Base-by-base conservation (phyloP, 192 early-diverging fungal species). In the Oehlia diaphana region DNA sequence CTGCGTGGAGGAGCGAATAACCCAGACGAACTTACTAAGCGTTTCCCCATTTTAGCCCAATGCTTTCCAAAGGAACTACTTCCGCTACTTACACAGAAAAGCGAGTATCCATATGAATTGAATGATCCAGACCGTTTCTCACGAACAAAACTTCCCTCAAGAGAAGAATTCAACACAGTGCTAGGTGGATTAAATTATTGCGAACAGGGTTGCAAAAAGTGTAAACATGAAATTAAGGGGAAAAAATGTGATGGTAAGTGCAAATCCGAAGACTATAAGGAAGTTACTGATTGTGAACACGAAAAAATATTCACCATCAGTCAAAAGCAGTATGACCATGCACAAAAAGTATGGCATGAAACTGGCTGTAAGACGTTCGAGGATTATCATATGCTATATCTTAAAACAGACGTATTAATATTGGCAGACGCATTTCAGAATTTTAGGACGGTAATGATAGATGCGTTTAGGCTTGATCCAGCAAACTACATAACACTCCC, bases 81-180 rank as follows among this genome's bases (percentile, higher is more conserved):
- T 50, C 44, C 72, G 9, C 58, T 73, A 16, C 72, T 73, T 73
- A 73, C 31, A 0, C 31, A 31, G 31, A 72, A 72, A 72, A 47
- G 47, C 19, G 44, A 44, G 26, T 72, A 44, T 9, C 0, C 71
- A 1, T 72, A 72, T 72, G 37, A 72, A 26, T 68, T 0, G 67
- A 68, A 2, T 68, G 28, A 9, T 68, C 19, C 19, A 68, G 28
- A 0, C 4, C 19, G 44, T 21, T 72, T 72, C 13, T 44, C 35
- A 10, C 10, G 44, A 0, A 72, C 42, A 1, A 31, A 72, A 1
- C 71, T 72, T 2, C 42, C 42, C 0, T 3, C 42, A 10, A 8
- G 71, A 10, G 44, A 72, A 49, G 42, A 72, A 47, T 72, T 42
- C 3, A 42, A 42, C 39, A 3, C 39, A 0, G 0, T 0, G 0